These are phyloP conservation scores for Lodderomyces parapsilosis DNA, from an alignment of 1,139 yeast species.

Conservation along the genomic window DNA sequence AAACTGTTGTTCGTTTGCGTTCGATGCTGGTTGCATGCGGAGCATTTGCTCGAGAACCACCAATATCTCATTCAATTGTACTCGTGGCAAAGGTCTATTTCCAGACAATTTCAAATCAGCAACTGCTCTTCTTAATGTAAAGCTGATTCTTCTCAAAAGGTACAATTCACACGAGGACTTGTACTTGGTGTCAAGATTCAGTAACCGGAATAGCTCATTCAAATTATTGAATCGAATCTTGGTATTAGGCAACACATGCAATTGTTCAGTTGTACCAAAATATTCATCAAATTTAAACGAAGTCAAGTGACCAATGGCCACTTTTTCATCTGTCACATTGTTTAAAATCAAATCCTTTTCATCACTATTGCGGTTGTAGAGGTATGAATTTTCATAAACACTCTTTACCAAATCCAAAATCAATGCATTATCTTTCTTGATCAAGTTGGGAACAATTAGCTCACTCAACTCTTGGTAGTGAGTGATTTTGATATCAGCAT, in stretches of 20 bases:
- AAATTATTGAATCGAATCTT: slow-evolving; percentile 33
- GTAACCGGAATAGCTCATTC: slow-evolving; percentile 29
- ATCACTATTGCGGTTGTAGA: slow-evolving; percentile 31
- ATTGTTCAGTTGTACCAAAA: slow-evolving; percentile 35
- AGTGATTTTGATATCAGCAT: slow-evolving; percentile 49
- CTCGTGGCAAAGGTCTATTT: slow-evolving; percentile 34
- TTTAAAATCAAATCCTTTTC: slow-evolving; percentile 7
- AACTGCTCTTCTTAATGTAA: slow-evolving; percentile 34
- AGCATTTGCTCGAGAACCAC: slow-evolving; percentile 18
- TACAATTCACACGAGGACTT: slow-evolving; percentile 21
- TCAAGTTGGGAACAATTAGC: slow-evolving; percentile 40
- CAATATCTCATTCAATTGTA: slow-evolving; percentile 35
- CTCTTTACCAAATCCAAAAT: slow-evolving; percentile 43
- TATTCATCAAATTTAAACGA: slow-evolving; percentile 25
- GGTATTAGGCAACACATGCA: slow-evolving; percentile 22
- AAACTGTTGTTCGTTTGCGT: slow-evolving; percentile 11
- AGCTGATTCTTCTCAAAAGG: slow-evolving; percentile 31
- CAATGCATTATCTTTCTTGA: slow-evolving; percentile 21
- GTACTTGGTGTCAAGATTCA: slow-evolving; percentile 15
- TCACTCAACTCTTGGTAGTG: slow-evolving; percentile 45
- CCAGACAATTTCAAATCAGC: slow-evolving; percentile 31
- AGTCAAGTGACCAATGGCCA: slow-evolving; percentile 19
- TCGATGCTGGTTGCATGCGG: background rate
- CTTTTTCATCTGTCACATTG: slow-evolving; percentile 11
- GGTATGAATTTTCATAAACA: slow-evolving; percentile 32